Evolutionary conservation across 2,329 filamentous ascomycete species (phyloP).

Genomic region (Xylaria sp.): DNA sequence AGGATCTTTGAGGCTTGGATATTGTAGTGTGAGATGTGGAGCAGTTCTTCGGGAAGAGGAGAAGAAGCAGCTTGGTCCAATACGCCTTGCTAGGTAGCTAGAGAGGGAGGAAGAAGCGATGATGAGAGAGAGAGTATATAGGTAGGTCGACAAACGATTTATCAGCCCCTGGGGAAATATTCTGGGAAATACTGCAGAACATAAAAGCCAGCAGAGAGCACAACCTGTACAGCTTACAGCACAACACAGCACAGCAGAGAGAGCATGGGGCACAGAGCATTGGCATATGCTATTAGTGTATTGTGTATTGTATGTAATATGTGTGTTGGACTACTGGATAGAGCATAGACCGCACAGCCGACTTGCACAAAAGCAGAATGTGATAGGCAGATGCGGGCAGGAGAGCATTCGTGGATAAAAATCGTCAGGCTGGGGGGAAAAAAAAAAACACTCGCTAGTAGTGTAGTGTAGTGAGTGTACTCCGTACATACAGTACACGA

Average conservation of each 20-base stretch:
- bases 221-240: slow-evolving; percentile 25
- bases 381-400: slow-evolving; percentile 44
- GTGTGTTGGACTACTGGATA: slow-evolving; percentile 1
- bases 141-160: slow-evolving; percentile 41
- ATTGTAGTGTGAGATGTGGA: slow-evolving; percentile 27
- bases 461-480: background rate
- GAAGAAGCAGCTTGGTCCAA: slow-evolving; percentile 21
- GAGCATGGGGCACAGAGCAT: slow-evolving; percentile 15
- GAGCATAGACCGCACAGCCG: slow-evolving; percentile 28
- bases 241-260: slow-evolving; percentile 34
- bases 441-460: slow-evolving; percentile 3
- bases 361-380: slow-evolving; percentile 49
- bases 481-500: background rate
- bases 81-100: slow-evolving; percentile 21
- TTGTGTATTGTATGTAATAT: no score
- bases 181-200: slow-evolving; percentile 36
- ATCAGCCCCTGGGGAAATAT: slow-evolving; percentile 41
- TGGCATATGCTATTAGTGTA: background rate
- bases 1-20: slow-evolving; percentile 25
- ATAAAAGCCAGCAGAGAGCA: no score
- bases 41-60: slow-evolving; percentile 30
- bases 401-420: slow-evolving; percentile 44
- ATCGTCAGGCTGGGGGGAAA: slow-evolving; percentile 51
- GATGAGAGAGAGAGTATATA: slow-evolving; percentile 30
- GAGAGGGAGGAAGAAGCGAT: slow-evolving; percentile 40